Conservation (phyloP, 192 early-diverging fungal genomes). For the Backusella luteola region DNA sequence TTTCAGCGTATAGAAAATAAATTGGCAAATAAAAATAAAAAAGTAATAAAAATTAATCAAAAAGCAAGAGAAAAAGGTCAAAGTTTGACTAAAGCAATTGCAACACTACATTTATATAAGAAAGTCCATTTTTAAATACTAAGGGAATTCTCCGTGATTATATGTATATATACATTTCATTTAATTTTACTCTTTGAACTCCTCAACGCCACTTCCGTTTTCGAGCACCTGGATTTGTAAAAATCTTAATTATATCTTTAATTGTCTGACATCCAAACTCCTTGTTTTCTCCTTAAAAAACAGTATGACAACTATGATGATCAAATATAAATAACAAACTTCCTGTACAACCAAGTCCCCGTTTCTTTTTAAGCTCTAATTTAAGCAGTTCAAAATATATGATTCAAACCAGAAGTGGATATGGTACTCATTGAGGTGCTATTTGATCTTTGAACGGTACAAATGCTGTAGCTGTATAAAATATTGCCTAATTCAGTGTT, state of each 20-base stretch:
- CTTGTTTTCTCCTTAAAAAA: constrained; percentile 2
- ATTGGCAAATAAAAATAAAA: background rate
- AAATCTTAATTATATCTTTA: background rate
- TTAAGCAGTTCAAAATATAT: no score
- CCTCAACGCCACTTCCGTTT: constrained; percentile 1
- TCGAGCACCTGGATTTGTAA: background rate
- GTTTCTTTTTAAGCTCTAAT: no score
- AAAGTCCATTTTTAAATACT: background rate
- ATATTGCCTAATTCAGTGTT: no score
- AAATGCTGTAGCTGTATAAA: no score
- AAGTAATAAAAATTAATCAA: background rate
- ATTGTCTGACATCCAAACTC: constrained; percentile 5
- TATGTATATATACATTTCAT: background rate
- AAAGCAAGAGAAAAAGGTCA: background rate
- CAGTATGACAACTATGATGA: background rate
- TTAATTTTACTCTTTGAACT: background rate
- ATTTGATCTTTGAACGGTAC: no score
- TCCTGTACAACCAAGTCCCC: background rate
- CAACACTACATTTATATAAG: background rate
- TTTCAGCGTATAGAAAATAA: background rate
- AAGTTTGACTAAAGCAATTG: background rate
- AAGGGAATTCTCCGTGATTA: background rate
- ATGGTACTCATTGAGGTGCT: no score
- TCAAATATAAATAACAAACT: background rate
- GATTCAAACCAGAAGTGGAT: no score